Base-by-base conservation (phyloP, 306 rosid genomes). In the Astragalus glycyphyllos region DNA sequence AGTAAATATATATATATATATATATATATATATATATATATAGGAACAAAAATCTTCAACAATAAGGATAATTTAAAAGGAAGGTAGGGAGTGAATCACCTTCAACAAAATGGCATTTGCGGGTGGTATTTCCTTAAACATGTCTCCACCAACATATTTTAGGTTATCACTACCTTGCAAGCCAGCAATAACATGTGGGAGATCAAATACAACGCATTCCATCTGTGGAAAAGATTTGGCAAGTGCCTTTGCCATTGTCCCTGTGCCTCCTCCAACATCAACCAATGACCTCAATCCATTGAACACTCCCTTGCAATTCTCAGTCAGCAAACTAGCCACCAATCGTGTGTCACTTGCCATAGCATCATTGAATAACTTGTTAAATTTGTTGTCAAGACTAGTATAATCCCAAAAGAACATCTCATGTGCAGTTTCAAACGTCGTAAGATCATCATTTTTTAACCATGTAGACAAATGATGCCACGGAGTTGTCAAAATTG, bases 251-350 rank as follows among this genome's bases (percentile, higher is more conserved):
- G 62, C 73, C 48, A 68, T 3, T 7, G 61, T 68, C 20, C 61
- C 61, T 8, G 73, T 68, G 6, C 61, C 73, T 51, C 62, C 73
- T 23, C 73, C 73, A 17, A 68, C 73, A 68, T 68, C 73, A 68
- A 68, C 73, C 73, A 68, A 68, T 7, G 62, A 50, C 7, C 32
- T 62, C 38, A 51, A 16, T 16, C 61, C 73, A 3, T n/a, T 1
- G 16, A 68, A 70, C 56, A 56, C 15, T 12, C 17, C 45, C 3
- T 14, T 56, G 29, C 11, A 50, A 11, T 50, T 50, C 12, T 50
- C 56, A 50, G 16, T 14, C 56, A 50, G 4, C 11, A 14, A 4
- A 15, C 4, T 7, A 4, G 29, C 7, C 5, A 50, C 56, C 4
- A 50, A 15, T 15, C 29, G 26, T 7, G 56, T 11, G 8, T 50